phyloP scores from a whole-genome alignment of 176 grass and related monocot genomes.

The Luzula sylvatica region DNA sequence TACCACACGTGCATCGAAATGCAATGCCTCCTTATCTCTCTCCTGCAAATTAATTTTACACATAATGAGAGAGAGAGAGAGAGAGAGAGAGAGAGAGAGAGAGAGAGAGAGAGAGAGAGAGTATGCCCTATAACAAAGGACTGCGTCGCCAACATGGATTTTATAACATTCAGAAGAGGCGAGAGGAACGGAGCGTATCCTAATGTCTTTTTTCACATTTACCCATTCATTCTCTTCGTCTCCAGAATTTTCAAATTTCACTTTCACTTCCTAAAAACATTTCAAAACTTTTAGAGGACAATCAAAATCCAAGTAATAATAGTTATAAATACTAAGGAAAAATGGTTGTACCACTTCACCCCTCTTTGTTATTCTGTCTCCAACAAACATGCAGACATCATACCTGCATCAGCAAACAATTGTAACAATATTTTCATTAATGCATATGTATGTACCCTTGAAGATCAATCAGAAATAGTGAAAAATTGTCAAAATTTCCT shows the following conservation, averaged over 20 bases:
- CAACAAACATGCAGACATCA: constrained; percentile 35
- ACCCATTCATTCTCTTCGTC: constrained; percentile 57
- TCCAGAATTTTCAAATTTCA: constrained; percentile 41
- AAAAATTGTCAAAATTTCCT: too few species aligned
- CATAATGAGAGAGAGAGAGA: neutral
- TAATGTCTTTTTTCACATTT: constrained; percentile 30
- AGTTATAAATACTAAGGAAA: too few species aligned
- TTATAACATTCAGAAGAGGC: constrained; percentile 34
- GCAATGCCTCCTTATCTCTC: constrained; percentile 23
- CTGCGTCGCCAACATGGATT: constrained; percentile 28
- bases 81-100: neutral
- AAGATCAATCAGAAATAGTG: too few species aligned
- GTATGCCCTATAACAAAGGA: constrained; percentile 49
- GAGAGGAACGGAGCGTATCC: constrained; percentile 35
- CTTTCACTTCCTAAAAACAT: constrained; percentile 35
- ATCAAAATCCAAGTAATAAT: neutral
- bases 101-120: too few species aligned
- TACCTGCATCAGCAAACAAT: constrained; percentile 35
- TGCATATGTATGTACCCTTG: too few species aligned
- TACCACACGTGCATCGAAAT: constrained; percentile 39
- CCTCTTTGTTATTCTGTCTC: constrained; percentile 22
- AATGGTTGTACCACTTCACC: constrained; percentile 30
- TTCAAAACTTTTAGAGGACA: neutral
- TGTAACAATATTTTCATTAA: too few species aligned
- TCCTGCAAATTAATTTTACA: constrained; percentile 24